Evolutionary conservation across 305 asterid genomes (phyloP), one percentile per base, ranked within the genome.

Genomic region (Euphrasia arctica): DNA sequence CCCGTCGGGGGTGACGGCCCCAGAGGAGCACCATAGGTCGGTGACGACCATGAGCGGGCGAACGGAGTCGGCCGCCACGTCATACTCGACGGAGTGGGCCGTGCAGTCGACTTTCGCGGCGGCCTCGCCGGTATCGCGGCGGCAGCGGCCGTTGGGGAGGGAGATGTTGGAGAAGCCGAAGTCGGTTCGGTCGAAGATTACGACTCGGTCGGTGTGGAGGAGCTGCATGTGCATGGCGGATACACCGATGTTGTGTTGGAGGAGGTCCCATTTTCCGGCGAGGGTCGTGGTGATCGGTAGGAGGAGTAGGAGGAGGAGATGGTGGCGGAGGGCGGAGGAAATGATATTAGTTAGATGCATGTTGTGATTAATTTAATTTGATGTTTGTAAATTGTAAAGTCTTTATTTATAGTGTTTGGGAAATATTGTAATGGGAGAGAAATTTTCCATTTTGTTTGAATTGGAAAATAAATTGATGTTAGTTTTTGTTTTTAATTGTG

Each of bases 221-320:
- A 72, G 76, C 65, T 72, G 72, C 76, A 72, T 72, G 76, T 72
- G 76, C 76, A 72, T 72, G 68, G 72, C 76, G 9, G 72, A 61
- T 4, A 72, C 36, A 32, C 76, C 76, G 60, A 61, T 39, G 49
- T 54, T 61, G n/a, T 56, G 3, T 2, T 60, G 60, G 31, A 72
- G 76, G 1, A 47, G 9, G 0, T 61, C 22, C 76, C 76, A 72
- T 9, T 34, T 61, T 50, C 64, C 72, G 3, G 18, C 62, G 4
- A 25, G 27, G 22, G 22, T 18, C 22, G 22, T 18, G 22, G 22
- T 18, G 22, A 18, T 18, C 22, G 47, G 55, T 29, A 8, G 54
- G 32, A 60, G 54, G 4, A 5, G 25, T 0, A 43, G 54, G 0
- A 7, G 41, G 0, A 8, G 36, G 36, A 32, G 36, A 32, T 32